Percentiles rank a stretch among this genome's conserved stretches.
These are phyloP conservation scores for Fraxinus dipetala DNA, from an alignment of 305 asterid genomes.

Conservation along the genomic window DNA sequence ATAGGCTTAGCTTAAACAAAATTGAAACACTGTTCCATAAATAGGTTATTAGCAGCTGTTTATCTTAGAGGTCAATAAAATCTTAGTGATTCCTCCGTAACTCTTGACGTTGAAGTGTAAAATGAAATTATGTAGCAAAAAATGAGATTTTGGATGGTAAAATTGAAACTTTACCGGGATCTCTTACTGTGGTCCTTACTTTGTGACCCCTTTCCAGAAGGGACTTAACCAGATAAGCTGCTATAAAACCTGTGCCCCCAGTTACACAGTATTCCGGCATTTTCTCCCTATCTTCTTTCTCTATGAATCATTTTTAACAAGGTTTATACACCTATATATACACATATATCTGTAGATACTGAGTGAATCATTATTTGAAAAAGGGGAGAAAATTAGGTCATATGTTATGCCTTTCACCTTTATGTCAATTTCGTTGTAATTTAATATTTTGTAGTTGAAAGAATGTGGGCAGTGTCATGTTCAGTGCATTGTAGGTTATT, in stretches of 20 bases:
- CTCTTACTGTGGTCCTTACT: slow-evolving; percentile 67
- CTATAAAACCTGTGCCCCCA: slow-evolving; percentile 88
- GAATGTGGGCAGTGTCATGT: slow-evolving; percentile 12
- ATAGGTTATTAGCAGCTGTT: background rate
- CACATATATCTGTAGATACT: background rate
- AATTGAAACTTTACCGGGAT: slow-evolving; percentile 49
- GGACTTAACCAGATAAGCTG: slow-evolving; percentile 65
- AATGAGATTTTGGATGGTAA: background rate
- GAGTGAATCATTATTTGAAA: background rate
- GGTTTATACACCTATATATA: background rate
- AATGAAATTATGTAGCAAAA: background rate
- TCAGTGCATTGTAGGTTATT: background rate
- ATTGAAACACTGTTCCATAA: background rate
- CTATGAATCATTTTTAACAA: background rate
- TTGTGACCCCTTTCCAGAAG: slow-evolving; percentile 61
- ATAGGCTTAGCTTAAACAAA: background rate
- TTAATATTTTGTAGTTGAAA: background rate
- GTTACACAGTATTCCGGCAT: slow-evolving; percentile 78
- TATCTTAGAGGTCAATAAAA: background rate
- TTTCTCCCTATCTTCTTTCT: slow-evolving; percentile 7
- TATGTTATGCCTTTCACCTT: background rate
- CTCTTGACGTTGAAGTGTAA: background rate
- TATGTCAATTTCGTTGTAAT: background rate
- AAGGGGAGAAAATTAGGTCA: background rate
- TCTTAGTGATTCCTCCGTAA: background rate